A percentile compares a stretch with the other conserved stretches of the same genome.
Conservation (phyloP, 2,329 filamentous ascomycete genomes). For the Dichotomopilus funicola region DNA sequence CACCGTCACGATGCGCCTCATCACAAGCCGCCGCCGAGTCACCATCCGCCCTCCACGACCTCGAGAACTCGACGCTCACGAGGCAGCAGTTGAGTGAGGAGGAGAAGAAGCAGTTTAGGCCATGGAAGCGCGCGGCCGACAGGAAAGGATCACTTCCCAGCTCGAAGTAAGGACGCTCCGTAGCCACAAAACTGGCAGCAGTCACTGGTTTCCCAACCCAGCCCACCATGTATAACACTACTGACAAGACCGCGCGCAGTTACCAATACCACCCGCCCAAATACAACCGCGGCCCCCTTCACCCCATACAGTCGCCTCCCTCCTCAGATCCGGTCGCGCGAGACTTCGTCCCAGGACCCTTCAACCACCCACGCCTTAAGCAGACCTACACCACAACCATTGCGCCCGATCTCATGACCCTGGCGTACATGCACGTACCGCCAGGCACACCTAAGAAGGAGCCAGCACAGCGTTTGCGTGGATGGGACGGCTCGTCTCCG, state of each 20-base stretch:
- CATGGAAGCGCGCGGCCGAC: conserved; percentile 30
- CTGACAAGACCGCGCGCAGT: conserved; percentile 40
- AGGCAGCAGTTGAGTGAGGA: conserved; percentile 36
- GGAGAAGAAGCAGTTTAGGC: conserved; percentile 37
- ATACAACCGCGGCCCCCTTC: conserved; percentile 88
- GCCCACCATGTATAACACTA: conserved; percentile 22
- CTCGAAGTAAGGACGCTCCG: conserved; percentile 36
- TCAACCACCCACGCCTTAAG: conserved; percentile 77
- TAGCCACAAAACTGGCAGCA: background rate
- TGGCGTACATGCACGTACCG: conserved; percentile 80
- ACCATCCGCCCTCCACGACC: conserved; percentile 34
- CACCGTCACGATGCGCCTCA: conserved; percentile 39
- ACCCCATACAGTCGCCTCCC: conserved; percentile 85
- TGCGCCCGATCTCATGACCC: conserved; percentile 77
- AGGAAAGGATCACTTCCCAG: conserved; percentile 39
- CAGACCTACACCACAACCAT: conserved; percentile 87
- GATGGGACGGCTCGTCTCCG: conserved; percentile 85
- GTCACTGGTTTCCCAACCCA: conserved; percentile 6
- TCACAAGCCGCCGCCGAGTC: conserved; percentile 34
- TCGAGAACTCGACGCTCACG: conserved; percentile 47
- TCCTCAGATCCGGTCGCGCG: conserved; percentile 82
- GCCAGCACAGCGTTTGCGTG: conserved; percentile 60
- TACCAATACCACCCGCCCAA: conserved; percentile 94
- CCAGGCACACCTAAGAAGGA: conserved; percentile 60
- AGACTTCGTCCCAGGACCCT: conserved; percentile 84